Evolutionary conservation across 768 basidiomycete genomes (phyloP), one percentile per base, ranked within the genome.

Genomic region (Galerina marginata): DNA sequence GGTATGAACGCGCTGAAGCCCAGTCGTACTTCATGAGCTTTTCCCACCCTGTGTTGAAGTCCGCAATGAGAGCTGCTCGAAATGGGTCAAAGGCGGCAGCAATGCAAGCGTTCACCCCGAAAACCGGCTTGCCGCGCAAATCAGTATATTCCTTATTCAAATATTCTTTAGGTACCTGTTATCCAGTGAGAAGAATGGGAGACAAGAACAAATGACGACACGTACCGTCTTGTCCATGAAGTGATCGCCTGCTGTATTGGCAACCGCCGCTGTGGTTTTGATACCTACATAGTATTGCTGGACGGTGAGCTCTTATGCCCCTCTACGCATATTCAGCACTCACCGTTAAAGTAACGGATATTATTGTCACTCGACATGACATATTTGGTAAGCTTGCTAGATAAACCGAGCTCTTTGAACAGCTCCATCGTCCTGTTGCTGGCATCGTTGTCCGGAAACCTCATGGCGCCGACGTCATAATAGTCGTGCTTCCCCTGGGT

Each of bases 381-480:
- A 20, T 39, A 56, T 16, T 54, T 44, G 60, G 60, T 67, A 43
- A 69, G 46, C 33, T 53, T 56, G 60, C 25, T 15, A 6, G n/a
- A 25, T n/a, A 47, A 47, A 12, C 43, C 48, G 14, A 61, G 60
- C 9, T 54, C 29, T 3, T 59, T 52, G 65, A 74, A 73, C 42
- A 75, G 71, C 33, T 71, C 56, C 43, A 73, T 71, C 23, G 70
- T 67, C 11, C 57, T 68, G 16, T 64, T 51, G 72, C 73, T 75
- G 54, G 67, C 61, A 6, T 56, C 45, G 45, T 69, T 74, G 6
- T 74, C 47, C 7, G 73, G 74, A 54, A 68, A 75, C 23, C 74
- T 70, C 74, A 74, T 75, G 3, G 73, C 74, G 15, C 74, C 74
- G 23, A 71, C 52, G 38, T 73, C 73, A 36, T 62, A 62, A 39